Percentiles rank a stretch among this genome's conserved stretches.
Conservation (phyloP, 306 rosid species). For the Cicer arietinum region DNA sequence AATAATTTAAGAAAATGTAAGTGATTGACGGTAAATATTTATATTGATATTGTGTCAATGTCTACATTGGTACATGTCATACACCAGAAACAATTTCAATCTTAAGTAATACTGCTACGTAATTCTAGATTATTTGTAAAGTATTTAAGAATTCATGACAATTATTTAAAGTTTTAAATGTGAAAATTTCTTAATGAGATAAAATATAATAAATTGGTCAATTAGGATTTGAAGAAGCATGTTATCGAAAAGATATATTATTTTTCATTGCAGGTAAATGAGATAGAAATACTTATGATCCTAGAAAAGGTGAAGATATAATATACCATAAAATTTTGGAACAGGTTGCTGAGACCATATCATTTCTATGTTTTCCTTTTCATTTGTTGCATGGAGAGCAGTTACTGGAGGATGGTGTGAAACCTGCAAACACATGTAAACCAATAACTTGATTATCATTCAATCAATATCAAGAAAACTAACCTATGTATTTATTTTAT, state of each 20-base stretch:
- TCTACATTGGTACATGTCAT: too few relatives aligned
- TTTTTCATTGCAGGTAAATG: background rate
- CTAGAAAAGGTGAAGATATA: constrained; percentile 39
- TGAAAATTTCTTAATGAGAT: background rate
- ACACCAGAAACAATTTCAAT: too few relatives aligned
- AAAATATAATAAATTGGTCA: background rate
- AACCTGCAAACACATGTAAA: constrained; percentile 53
- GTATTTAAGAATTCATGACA: too few relatives aligned
- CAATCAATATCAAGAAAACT: background rate
- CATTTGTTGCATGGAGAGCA: constrained; percentile 89
- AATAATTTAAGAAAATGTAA: too few relatives aligned
- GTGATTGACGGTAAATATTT: too few relatives aligned
- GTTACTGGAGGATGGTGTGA: constrained; percentile 95
- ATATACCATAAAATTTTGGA: constrained; percentile 68
- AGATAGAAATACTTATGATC: background rate
- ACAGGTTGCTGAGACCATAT: constrained; percentile 73
- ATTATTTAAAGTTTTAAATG: background rate
- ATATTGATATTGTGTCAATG: too few relatives aligned
- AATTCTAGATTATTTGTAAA: too few relatives aligned
- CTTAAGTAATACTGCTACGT: too few relatives aligned
- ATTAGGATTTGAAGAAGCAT: constrained; percentile 20
- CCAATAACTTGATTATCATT: background rate
- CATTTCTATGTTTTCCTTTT: constrained; percentile 68
- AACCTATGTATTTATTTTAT: background rate
- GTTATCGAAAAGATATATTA: background rate